These are phyloP conservation scores for Boletus rufocinnamomeus DNA, from an alignment of 768 basidiomycete species.

Conservation along the genomic window DNA sequence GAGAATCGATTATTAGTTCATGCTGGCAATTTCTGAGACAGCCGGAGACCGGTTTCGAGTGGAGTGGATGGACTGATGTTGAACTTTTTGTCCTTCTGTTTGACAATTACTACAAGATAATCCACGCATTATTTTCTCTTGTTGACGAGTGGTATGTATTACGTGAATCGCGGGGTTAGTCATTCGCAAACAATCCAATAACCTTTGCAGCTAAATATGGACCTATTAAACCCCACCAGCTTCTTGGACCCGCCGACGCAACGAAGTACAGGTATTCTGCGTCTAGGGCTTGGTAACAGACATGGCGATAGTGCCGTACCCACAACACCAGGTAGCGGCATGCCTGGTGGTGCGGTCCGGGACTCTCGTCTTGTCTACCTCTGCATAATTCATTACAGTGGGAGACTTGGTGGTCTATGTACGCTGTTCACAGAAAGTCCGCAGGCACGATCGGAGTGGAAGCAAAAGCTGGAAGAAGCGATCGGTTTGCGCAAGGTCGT, in stretches of 20 bases:
- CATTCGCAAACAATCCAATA: neutral
- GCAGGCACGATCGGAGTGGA: conserved; percentile 82
- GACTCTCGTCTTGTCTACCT: conserved; percentile 85
- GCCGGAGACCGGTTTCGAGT: conserved; percentile 85
- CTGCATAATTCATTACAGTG: conserved; percentile 86
- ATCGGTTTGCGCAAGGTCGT: conserved; percentile 81
- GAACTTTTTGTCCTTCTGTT: conserved; percentile 91
- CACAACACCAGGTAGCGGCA: conserved; percentile 28
- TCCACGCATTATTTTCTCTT: neutral
- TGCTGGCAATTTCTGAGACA: conserved; percentile 79
- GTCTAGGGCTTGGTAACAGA: conserved; percentile 50
- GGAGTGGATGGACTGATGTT: conserved; percentile 88
- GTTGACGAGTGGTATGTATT: conserved; percentile 37
- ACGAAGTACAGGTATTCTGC: conserved; percentile 70
- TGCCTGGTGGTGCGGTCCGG: conserved; percentile 43
- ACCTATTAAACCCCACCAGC: conserved; percentile 81
- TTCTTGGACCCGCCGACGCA: conserved; percentile 81
- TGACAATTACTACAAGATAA: conserved; percentile 85
- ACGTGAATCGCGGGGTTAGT: conserved; percentile 77
- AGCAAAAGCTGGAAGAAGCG: conserved; percentile 85
- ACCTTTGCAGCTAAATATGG: conserved; percentile 33
- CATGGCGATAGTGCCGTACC: conserved; percentile 33
- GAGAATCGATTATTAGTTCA: conserved; percentile 83
- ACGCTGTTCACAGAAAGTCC: conserved; percentile 85
- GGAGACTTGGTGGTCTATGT: conserved; percentile 82